Base-by-base conservation (phyloP, 768 basidiomycete genomes). In the Cytidiella melzeri region DNA sequence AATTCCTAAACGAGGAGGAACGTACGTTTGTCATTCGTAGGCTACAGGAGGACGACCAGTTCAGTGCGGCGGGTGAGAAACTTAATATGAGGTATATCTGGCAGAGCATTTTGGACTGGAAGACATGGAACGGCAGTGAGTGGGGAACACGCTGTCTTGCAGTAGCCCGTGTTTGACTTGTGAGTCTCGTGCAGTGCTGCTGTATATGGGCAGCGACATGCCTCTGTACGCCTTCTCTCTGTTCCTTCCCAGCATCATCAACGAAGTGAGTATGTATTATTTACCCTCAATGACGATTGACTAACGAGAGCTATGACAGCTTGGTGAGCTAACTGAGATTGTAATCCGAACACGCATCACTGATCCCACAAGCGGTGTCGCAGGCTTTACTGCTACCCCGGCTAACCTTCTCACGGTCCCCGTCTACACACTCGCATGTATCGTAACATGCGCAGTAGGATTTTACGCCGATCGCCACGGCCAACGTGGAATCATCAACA, bases 361-460 rank as follows among this genome's bases (percentile, higher is more conserved):
- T 25, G 41, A 39, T n/a, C 23, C 15, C 21, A 5, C 18, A 42
- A 27, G 19, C 39, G 25, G 10, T 44, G 19, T 13, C 30, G 24
- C 44, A 52, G 43, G 84, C 6, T 88, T 72, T 62, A 66, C 67
- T n/a, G 83, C 84, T 3, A 87, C 85, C 0, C 73, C 73, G 0
- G 87, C 88, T 6, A 89, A 90, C 62, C 69, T 90, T 37, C 64
- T 90, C 47, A 86, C 84, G 3, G 85, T 89, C 3, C 88, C 87
- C 0, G 84, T 88, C 30, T 91, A 89, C 57, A 73, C 72, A 6
- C 72, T 79, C 39, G 88, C 87, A 10, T 82, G 84, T 55, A 67
- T 81, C 20, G 62, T 80, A 34, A 89, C 87, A 3, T 84, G 80
- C 58, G 45, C 64, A 0, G 79, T 87, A 26, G 85, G 84, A 5